phyloP scores from a whole-genome alignment of 768 basidiomycete species.

The Cytidiella melzeri region DNA sequence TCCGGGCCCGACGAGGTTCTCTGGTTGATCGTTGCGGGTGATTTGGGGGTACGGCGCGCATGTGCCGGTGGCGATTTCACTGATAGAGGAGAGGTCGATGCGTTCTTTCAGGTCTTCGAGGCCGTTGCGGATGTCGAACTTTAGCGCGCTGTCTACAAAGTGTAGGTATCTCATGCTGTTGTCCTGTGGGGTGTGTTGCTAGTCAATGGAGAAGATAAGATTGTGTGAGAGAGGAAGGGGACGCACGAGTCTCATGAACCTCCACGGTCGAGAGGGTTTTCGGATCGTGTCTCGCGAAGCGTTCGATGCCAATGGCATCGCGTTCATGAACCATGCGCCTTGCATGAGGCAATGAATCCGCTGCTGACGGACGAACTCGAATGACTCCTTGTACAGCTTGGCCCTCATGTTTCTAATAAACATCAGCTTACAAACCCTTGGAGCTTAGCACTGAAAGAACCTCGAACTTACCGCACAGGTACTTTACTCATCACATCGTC shows the following conservation, averaged over 20 bases:
- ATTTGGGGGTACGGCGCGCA: conserved; percentile 45
- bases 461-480: conserved; percentile 64
- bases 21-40: conserved; percentile 31
- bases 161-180: conserved; percentile 75
- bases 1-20: conserved; percentile 50
- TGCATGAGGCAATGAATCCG: conserved; percentile 82
- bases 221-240: background rate
- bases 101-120: conserved; percentile 84
- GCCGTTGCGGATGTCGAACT: conserved; percentile 73
- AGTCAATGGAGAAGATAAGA: conserved; percentile 2
- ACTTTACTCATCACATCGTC: conserved; percentile 84
- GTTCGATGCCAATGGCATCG: conserved; percentile 42
- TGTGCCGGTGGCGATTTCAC: conserved; percentile 71
- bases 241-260: conserved; percentile 79
- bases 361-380: conserved; percentile 84
- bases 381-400: conserved; percentile 85
- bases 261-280: conserved; percentile 65
- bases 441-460: background rate
- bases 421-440: background rate
- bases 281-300: conserved; percentile 43
- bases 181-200: conserved; percentile 48
- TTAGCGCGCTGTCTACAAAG: conserved; percentile 75
- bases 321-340: conserved; percentile 91
- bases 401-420: conserved; percentile 73
- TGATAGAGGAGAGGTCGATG: conserved; percentile 75